A percentile compares a stretch with the other conserved stretches of the same genome.
These are phyloP conservation scores for Sanghuangporus baumii DNA, from an alignment of 1,284 basidiomycete genomes.

Conservation along the genomic window DNA sequence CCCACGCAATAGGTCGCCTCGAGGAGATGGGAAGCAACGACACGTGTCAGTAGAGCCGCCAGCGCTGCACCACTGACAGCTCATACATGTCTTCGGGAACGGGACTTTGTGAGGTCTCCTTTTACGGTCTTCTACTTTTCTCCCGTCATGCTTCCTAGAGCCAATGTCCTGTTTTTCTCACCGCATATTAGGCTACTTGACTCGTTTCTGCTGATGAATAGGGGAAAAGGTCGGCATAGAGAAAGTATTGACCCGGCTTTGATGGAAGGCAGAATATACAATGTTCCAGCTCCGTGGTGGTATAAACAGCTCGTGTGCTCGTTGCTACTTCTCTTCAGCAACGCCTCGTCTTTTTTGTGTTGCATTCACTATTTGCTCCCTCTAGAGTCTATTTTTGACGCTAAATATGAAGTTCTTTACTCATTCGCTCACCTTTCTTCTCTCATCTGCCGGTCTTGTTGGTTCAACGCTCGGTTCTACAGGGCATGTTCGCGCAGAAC, in stretches of 20 bases:
- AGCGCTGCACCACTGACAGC: neutral
- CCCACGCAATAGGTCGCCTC: neutral
- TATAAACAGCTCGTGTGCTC: neutral
- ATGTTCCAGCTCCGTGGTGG: neutral
- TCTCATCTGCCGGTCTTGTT: neutral
- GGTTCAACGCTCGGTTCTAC: neutral
- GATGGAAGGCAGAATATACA: neutral
- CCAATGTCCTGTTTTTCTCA: too few relatives aligned
- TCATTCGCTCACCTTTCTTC: neutral
- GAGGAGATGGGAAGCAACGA: neutral
- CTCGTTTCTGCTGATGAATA: too few relatives aligned
- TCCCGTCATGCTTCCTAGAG: neutral
- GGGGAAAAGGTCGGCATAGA: neutral
- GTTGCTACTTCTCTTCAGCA: neutral
- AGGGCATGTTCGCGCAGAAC: neutral
- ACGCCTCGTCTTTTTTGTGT: neutral
- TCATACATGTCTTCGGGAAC: neutral
- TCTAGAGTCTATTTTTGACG: neutral
- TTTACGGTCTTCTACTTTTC: too few relatives aligned
- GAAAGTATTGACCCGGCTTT: neutral
- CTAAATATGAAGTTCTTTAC: neutral
- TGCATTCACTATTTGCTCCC: neutral
- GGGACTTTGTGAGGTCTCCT: too few relatives aligned
- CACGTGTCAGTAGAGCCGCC: neutral
- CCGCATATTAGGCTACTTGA: too few relatives aligned